Evolutionary conservation across 2,329 filamentous ascomycete species (phyloP), one percentile per base, ranked within the genome.

Genomic region (Alternaria viburni): DNA sequence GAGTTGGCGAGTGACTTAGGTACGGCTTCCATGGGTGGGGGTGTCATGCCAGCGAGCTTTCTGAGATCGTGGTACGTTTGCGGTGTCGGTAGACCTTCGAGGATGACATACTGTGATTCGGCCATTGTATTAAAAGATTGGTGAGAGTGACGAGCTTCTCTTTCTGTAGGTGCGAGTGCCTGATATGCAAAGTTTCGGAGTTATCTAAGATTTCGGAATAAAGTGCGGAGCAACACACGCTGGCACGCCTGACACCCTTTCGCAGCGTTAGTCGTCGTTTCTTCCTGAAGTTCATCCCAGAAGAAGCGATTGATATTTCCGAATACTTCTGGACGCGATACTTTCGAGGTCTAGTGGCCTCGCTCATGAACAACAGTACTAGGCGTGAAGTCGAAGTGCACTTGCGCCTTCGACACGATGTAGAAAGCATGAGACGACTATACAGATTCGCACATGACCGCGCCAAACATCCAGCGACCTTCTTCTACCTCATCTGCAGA

Each of bases 31-130:
- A 74, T 64, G 12, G 74, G 71, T 11, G 76, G 74, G 26, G 75
- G 76, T 5, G 76, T 78, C 59, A 78, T 65, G 36, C 68, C 69
- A 44, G 74, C 70, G 28, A 70, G 47, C 50, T 74, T 73, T 32
- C 76, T 69, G 19, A 77, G 58, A 55, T 77, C 74, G 55, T 77
- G 72, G 47, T 79, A 79, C 3, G 69, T 63, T 50, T 76, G 72
- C 9, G 75, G 69, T 41, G 69, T 69, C 5, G 76, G 76, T 6
- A 73, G 56, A 19, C 70, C 70, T 57, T 74, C 65, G 17, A 77
- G 54, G 43, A 77, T 69, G 43, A 71, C 61, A 49, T 79, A 79
- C 13, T 65, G 50, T 21, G 60, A 57, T 25, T 60, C 49, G 23
- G 57, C 60, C 65, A 72, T 52, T 8, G 2, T n/a, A 13, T 10